Evolutionary conservation across 768 basidiomycete genomes (phyloP), one percentile per base, ranked within the genome.

Genomic region (Lentinula lateritia): DNA sequence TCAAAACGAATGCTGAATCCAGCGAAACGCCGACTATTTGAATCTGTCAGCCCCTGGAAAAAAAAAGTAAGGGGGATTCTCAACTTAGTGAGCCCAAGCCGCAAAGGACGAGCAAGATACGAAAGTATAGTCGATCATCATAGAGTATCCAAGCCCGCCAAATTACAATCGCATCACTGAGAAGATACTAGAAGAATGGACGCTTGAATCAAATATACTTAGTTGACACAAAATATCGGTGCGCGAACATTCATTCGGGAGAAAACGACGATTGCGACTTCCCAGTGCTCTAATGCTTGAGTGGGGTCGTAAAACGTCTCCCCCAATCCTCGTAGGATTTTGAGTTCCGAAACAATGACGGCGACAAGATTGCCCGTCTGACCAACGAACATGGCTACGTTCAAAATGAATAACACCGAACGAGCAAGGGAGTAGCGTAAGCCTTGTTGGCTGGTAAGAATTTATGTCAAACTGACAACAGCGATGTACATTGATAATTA

Each of bases 131-230:
- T 3, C 56, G 56, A 28, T 58, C 38, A n/a, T 58, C 23, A n/a
- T 36, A 58, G 15, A 58, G 42, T 3, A 58, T 42, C 42, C 41
- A 58, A 23, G 56, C 56, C 12, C 56, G 20, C 56, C 56, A 58
- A 12, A 58, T 5, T 12, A 58, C 56, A 1, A 58, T 45, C 5
- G 28, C 16, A 43, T 58, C 42, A 34, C 56, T 39, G 8, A 58
- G 8, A 46, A 58, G 15, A 46, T 58, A 58, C 56, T 58, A 13
- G 28, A 45, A 1, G 15, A 45, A 58, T 34, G n/a, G 18, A 23
- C 23, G 23, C 23, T 23, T 23, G 18, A 18, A 38, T 41, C 20
- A 28, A 6, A 6, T 38, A 20, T 39, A 6, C 28, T 28, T 2
- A 28, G 0, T 28, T 28, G 28, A 2, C 28, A 28, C 28, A 28